Base-by-base conservation (phyloP, 2,329 filamentous ascomycete species). In the Alternaria atra region DNA sequence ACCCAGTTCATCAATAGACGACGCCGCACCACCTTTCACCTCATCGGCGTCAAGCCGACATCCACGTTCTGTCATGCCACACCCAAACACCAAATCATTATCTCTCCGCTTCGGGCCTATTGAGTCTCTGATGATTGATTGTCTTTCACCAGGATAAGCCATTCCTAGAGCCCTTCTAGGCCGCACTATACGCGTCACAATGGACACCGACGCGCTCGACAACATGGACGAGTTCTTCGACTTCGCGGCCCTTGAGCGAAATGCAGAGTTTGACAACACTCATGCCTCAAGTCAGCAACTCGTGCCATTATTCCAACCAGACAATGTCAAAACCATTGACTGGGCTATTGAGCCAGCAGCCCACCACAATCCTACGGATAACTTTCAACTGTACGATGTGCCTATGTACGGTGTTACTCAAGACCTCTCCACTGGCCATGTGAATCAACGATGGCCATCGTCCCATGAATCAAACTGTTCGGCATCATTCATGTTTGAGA, bases 181-280 rank as follows among this genome's bases (percentile, higher is more conserved):
- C 29, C 44, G 35, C 48, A 34, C 53, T 30, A 37, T 32, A 9
- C 60, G 58, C 51, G 52, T 32, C 44, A 61, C 30, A 23, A 73
- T 73, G 71, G 56, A 58, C 12, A 34, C 44, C 48, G 46, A 63
- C 51, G 51, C 61, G 40, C 51, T 60, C 47, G 68, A 72, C 55
- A 66, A 58, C 50, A 40, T 77, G 55, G 68, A 77, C 29, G 75
- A 77, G 40, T 77, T 77, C 67, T 77, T 77, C 57, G 75, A 77
- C 57, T 77, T 77, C 60, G 64, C 67, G n/a, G 66, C 65, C 25
- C 60, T 76, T 35, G 73, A 76, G 29, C 58, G 63, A 15, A 69
- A 75, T 51, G 53, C 57, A 43, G 59, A 40, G 25, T 6, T 46
- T n/a, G 56, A 65, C 12, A 35, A 25, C 40, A 35, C 15, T 23